Conservation (phyloP, 768 basidiomycete species). For the Lactifluus subvellereus region DNA sequence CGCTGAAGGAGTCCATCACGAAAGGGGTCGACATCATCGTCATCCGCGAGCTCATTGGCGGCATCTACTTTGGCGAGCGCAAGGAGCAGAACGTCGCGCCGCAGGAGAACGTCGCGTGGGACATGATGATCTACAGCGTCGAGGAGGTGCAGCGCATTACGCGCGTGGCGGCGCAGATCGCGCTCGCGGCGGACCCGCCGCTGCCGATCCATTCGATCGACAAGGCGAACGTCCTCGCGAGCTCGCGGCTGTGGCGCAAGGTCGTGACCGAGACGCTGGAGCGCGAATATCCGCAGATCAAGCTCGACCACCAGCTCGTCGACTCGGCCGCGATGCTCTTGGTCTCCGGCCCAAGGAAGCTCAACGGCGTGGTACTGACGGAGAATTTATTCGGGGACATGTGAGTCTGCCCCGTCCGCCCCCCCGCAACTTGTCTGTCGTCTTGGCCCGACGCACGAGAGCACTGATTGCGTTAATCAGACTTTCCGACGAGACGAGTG, state of each 20-base stretch:
- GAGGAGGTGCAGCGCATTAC: slow-evolving; percentile 91
- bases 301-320: slow-evolving; percentile 86
- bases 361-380: slow-evolving; percentile 93
- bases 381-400: slow-evolving; percentile 98
- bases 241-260: slow-evolving; percentile 89
- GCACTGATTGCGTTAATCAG: slow-evolving; percentile 36
- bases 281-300: slow-evolving; percentile 83
- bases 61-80: slow-evolving; percentile 90
- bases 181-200: slow-evolving; percentile 75
- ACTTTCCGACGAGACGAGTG: slow-evolving; percentile 92
- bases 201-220: slow-evolving; percentile 89
- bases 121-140: slow-evolving; percentile 90
- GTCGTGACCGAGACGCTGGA: slow-evolving; percentile 81
- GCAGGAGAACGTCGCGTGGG: slow-evolving; percentile 71
- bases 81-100: slow-evolving; percentile 75
- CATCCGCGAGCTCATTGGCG: slow-evolving; percentile 93
- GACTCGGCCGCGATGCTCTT: slow-evolving; percentile 97
- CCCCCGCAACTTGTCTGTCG: neutral
- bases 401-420: slow-evolving; percentile 43
- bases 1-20: slow-evolving; percentile 80
- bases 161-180: slow-evolving; percentile 91
- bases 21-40: slow-evolving; percentile 88
- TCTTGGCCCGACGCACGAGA: neutral
- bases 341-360: slow-evolving; percentile 79
- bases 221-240: slow-evolving; percentile 98